Conservation (phyloP, 768 basidiomycete species). For the Psilocybe tampanensis region DNA sequence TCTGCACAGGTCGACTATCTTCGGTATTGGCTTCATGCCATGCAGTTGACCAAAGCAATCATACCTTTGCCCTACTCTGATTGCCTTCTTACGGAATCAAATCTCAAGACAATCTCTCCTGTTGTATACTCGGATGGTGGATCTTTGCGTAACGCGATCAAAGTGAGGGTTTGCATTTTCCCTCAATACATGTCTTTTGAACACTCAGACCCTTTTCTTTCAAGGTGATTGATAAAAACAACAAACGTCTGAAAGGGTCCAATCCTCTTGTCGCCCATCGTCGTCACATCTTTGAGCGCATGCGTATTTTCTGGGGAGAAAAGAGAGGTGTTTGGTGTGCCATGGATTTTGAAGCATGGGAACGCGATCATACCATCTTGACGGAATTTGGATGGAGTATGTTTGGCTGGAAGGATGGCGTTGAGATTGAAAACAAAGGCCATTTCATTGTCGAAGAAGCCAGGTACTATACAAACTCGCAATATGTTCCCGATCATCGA, state of each 20-base stretch:
- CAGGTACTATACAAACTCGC: slow-evolving; percentile 54
- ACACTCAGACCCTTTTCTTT: not conserved
- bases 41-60: slow-evolving; percentile 61
- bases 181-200: not conserved
- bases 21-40: slow-evolving; percentile 81
- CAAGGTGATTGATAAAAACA: slow-evolving; percentile 78
- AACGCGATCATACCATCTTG: slow-evolving; percentile 67
- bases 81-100: slow-evolving; percentile 64
- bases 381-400: slow-evolving; percentile 85
- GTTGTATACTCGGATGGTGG: slow-evolving; percentile 56
- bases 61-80: slow-evolving; percentile 81
- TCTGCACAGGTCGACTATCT: slow-evolving; percentile 85
- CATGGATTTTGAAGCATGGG: slow-evolving; percentile 86
- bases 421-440: slow-evolving; percentile 48
- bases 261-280: slow-evolving; percentile 56
- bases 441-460: slow-evolving; percentile 72
- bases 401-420: slow-evolving; percentile 56
- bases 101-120: slow-evolving; percentile 60
- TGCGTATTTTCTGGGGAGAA: slow-evolving; percentile 62
- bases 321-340: slow-evolving; percentile 75
- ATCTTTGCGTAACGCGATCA: slow-evolving; percentile 59
- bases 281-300: slow-evolving; percentile 67
- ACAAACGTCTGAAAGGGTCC: slow-evolving; percentile 72
- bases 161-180: slow-evolving; percentile 40
- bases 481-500: slow-evolving; percentile 64